phyloP scores from a whole-genome alignment of 208 protist genomes.

The Trypanosoma rangeli region DNA sequence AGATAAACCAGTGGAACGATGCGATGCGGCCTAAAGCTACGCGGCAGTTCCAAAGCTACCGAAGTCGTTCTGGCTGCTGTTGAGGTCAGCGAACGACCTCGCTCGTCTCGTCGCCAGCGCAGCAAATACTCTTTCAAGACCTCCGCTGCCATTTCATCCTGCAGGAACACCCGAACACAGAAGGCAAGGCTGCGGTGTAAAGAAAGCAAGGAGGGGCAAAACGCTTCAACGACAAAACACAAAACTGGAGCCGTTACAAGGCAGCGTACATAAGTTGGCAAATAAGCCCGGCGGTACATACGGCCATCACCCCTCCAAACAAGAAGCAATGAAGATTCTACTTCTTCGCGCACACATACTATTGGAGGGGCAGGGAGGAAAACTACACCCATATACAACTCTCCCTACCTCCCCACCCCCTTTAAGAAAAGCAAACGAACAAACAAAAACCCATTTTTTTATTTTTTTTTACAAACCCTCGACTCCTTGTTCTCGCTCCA shows the following conservation, averaged over 20 bases:
- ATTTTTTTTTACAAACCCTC: too few species aligned
- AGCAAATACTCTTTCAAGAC: constrained; percentile 6
- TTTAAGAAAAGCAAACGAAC: background rate
- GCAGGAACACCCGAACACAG: background rate
- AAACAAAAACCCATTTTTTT: too few species aligned
- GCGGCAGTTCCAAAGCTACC: background rate
- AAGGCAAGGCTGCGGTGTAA: background rate
- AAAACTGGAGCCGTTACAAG: background rate
- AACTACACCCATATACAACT: background rate
- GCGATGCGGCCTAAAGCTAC: constrained; percentile 50
- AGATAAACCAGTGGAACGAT: constrained; percentile 63
- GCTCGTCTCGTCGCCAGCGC: constrained; percentile 10
- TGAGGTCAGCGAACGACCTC: background rate
- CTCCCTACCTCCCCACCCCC: background rate
- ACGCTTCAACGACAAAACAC: background rate
- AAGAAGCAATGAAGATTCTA: too few species aligned
- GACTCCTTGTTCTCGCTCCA: too few species aligned
- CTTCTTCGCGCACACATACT: too few species aligned
- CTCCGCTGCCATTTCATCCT: constrained; percentile 3
- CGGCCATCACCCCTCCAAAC: background rate
- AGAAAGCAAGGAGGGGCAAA: background rate
- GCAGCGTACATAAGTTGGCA: background rate
- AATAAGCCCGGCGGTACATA: background rate
- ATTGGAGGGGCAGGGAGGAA: background rate
- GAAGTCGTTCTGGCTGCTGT: background rate